Base-by-base conservation (phyloP, 306 rosid genomes). In the Sicyos edulis region DNA sequence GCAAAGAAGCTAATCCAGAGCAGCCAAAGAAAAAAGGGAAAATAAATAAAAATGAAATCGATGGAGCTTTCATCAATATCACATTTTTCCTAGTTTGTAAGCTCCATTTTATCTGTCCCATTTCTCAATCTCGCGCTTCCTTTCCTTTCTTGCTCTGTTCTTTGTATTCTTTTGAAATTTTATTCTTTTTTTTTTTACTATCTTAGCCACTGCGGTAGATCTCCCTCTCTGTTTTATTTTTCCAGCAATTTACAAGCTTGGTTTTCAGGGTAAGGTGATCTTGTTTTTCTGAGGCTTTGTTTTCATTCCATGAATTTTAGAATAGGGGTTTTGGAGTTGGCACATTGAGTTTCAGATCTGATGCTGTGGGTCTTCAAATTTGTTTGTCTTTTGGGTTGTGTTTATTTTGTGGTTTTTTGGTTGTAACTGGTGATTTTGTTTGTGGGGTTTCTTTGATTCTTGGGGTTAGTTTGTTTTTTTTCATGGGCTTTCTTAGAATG, bases 311-410 rank as follows among this genome's bases (percentile, higher is more conserved):
- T 54, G 8, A 26, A 47, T 74, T 44, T 67, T 73, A 47, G 58
- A 73, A 4, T 59, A 73, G 59, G 55, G 47, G 26, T 32, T 74
- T 74, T 74, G 21, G 21, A 50, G 71, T 52, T 12, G 29, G 61
- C 40, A 21, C 63, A 74, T 63, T 63, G 69, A 57, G 64, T 63
- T 75, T 64, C 78, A 75, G 78, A 75, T 75, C 78, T 75, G 78
- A 54, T 62, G 68, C 0, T 7, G 44, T 42, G 50, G 76, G 60
- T 12, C 22, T 42, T 42, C 47, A 73, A 34, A 56, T 22, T 55
- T 32, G 54, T 57, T 42, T 72, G 53, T 51, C 19, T 72, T 29
- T 24, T 22, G 42, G 44, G 69, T 37, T 63, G 20, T 37, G 32
- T 12, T 56, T 72, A 53, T 49, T 22, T 72, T 17, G 4, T 19